These are phyloP conservation scores for Phialocephala sp. DNA, from an alignment of 2,329 filamentous ascomycete species.

Conservation along the genomic window DNA sequence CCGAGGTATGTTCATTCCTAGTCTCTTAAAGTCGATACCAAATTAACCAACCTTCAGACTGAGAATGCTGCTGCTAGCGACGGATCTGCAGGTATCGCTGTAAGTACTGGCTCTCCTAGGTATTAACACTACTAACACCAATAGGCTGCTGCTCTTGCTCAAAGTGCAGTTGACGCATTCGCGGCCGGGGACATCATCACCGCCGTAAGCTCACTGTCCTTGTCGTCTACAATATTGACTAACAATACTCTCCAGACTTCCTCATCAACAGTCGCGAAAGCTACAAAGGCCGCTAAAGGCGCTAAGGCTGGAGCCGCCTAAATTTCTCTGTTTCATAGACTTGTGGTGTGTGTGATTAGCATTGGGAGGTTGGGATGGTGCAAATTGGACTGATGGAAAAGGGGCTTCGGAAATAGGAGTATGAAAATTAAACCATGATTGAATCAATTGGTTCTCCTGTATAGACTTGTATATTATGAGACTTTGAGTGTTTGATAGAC, in stretches of 20 bases:
- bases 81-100: slow-evolving; percentile 22
- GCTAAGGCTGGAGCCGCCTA: slow-evolving; percentile 17
- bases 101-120: background rate
- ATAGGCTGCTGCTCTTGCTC: slow-evolving; percentile 20
- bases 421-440: slow-evolving; percentile 27
- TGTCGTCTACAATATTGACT: background rate
- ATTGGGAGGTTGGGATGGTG: background rate
- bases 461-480: slow-evolving; percentile 13
- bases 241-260: slow-evolving; percentile 10
- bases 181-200: slow-evolving; percentile 9
- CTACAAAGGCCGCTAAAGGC: slow-evolving; percentile 3
- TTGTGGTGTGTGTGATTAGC: slow-evolving; percentile 7
- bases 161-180: slow-evolving; percentile 18
- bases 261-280: slow-evolving; percentile 5
- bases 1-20: background rate
- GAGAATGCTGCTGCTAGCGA: slow-evolving; percentile 18
- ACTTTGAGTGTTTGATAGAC: background rate
- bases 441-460: slow-evolving; percentile 26
- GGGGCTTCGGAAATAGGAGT: slow-evolving; percentile 20
- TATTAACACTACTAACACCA: background rate
- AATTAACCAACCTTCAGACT: background rate
- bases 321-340: background rate
- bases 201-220: slow-evolving; percentile 4
- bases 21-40: background rate
- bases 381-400: background rate